phyloP scores from a whole-genome alignment of 352 stramenopile genomes.

The Phytophthora podocarpi region DNA sequence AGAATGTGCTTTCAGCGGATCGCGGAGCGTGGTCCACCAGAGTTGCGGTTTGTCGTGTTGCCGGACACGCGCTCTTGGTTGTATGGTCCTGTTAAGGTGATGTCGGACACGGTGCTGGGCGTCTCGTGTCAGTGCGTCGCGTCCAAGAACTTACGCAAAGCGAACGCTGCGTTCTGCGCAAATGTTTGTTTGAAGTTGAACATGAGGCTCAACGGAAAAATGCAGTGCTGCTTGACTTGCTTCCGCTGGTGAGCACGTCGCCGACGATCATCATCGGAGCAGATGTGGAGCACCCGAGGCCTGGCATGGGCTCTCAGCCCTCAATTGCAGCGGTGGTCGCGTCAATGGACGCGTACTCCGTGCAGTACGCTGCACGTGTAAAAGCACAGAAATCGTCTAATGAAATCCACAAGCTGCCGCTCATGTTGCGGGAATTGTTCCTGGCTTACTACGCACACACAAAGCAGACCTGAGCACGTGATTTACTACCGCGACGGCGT shows the following conservation, averaged over 20 bases:
- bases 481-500: slow-evolving; percentile 86
- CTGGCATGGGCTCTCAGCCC: slow-evolving; percentile 43
- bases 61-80: slow-evolving; percentile 24
- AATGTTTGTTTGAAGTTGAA: slow-evolving; percentile 76
- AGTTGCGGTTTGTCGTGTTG: slow-evolving; percentile 53
- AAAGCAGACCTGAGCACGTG: slow-evolving; percentile 64
- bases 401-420: slow-evolving; percentile 48
- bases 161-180: slow-evolving; percentile 43
- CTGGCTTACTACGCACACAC: slow-evolving; percentile 67
- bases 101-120: slow-evolving; percentile 58
- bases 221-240: slow-evolving; percentile 38
- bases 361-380: slow-evolving; percentile 57
- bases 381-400: slow-evolving; percentile 38
- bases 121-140: slow-evolving; percentile 69
- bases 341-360: slow-evolving; percentile 60
- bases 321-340: slow-evolving; percentile 74
- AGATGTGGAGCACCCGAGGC: slow-evolving; percentile 62
- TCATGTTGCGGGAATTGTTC: slow-evolving; percentile 65
- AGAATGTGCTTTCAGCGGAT: slow-evolving; percentile 32
- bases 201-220: slow-evolving; percentile 64
- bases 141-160: slow-evolving; percentile 32
- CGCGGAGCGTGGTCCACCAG: slow-evolving; percentile 7
- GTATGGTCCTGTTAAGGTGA: slow-evolving; percentile 60
- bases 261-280: slow-evolving; percentile 78
- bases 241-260: slow-evolving; percentile 38